Evolutionary conservation across 495 filamentous ascomycete species (phyloP), one percentile per base, ranked within the genome.

Genomic region (Xylaria intraflava): DNA sequence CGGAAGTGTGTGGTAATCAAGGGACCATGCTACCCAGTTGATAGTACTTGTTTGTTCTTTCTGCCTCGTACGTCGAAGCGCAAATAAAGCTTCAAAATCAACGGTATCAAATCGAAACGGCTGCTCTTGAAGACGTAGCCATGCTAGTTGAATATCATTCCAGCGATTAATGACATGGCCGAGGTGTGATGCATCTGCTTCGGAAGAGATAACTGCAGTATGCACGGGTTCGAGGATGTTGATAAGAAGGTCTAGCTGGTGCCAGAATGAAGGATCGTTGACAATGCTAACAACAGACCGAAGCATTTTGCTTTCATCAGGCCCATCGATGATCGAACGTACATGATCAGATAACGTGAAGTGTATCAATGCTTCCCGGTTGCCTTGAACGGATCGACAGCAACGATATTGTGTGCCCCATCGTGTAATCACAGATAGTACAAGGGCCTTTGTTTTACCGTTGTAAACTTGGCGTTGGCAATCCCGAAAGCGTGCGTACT

Each of bases 291-390:
- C 22, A n/a, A 26, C 23, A 26, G 20, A 23, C 19, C 20, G 20
- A 26, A n/a, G 9, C 11, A 24, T n/a, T 11, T 6, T 43, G 41
- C 6, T 23, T 26, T 43, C 20, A 43, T 19, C 35, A 3, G 41
- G 4, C 6, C 10, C 17, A 2, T 3, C 7, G 2, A 24, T 2
- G 4, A 16, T 16, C 2, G 10, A 6, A 1, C 35, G 12, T 1
- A 38, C 14, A 17, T 16, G 4, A 17, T 43, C 41, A 2, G 20
- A 2, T 10, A 24, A 6, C 19, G 20, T n/a, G 20, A 24, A 43
- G 2, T 26, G 3, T 24, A 24, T 26, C 1, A 43, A 10, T 16
- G 20, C 43, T 57, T 48, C 54, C 57, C 56, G 46, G 58, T 46
- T 56, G 20, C 39, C 17, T 6, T 43, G 9, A 11, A 43, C 20